These are phyloP conservation scores for Mycena leptocephala DNA, from an alignment of 768 basidiomycete species.

Conservation along the genomic window DNA sequence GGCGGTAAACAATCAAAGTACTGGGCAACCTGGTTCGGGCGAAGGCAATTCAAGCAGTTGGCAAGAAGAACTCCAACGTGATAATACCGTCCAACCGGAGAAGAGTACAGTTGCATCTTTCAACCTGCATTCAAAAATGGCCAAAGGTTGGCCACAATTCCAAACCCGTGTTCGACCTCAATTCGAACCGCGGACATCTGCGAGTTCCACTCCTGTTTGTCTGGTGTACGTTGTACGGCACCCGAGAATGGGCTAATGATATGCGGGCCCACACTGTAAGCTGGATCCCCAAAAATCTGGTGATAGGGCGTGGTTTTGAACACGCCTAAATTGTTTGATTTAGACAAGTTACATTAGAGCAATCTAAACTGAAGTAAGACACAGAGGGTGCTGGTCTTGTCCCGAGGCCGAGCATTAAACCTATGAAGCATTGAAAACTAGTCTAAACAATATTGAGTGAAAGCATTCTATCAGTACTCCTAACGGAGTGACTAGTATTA, in stretches of 20 bases:
- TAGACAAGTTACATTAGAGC: no score
- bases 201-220: slow-evolving; percentile 43
- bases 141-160: slow-evolving; percentile 35
- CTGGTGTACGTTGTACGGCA: not conserved
- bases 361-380: no score
- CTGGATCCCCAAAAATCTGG: slow-evolving; percentile 48
- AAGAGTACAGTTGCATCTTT: slow-evolving; percentile 34
- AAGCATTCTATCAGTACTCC: no score
- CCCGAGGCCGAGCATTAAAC: no score
- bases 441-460: no score
- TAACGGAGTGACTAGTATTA: no score
- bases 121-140: slow-evolving; percentile 42
- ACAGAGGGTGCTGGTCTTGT: no score
- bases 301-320: no score
- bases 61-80: slow-evolving; percentile 41
- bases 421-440: no score
- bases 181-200: slow-evolving; percentile 42
- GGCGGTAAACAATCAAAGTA: slow-evolving; percentile 42
- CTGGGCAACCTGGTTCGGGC: slow-evolving; percentile 42
- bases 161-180: slow-evolving; percentile 50
- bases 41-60: slow-evolving; percentile 43
- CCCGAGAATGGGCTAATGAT: slow-evolving; percentile 40
- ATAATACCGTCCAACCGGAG: slow-evolving; percentile 46
- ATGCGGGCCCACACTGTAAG: slow-evolving; percentile 38
- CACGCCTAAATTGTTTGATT: no score